These are phyloP conservation scores for Pseudocercospora eumusae DNA, from an alignment of 2,329 filamentous ascomycete species.

Conservation along the genomic window DNA sequence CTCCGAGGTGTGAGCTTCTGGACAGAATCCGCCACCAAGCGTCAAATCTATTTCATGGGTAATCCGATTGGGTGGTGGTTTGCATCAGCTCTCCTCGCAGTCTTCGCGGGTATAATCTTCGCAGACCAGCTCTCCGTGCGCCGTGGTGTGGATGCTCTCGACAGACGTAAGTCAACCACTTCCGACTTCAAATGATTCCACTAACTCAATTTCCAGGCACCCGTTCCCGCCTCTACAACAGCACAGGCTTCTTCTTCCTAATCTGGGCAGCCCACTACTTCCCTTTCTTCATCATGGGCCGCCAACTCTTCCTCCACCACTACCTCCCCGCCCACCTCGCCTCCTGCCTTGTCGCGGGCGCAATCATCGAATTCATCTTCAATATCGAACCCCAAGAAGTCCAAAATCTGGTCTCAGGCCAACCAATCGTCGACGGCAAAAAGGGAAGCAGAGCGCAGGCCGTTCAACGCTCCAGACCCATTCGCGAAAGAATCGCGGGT, in stretches of 20 bases:
- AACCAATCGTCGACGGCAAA: constrained; percentile 41
- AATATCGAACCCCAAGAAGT: constrained; percentile 73
- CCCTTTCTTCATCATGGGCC: constrained; percentile 97
- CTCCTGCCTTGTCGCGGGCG: constrained; percentile 84
- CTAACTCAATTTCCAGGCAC: constrained; percentile 60
- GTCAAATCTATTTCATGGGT: constrained; percentile 98
- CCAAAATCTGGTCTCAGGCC: constrained; percentile 52
- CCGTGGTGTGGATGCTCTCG: constrained; percentile 88
- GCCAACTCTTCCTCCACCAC: constrained; percentile 96
- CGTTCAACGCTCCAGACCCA: constrained; percentile 63
- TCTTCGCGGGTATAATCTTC: constrained; percentile 86
- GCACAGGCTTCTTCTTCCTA: constrained; percentile 97
- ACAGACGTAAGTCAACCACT: constrained; percentile 71
- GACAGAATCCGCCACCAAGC: constrained; percentile 91
- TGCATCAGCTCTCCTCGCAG: constrained; percentile 84
- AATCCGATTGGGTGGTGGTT: constrained; percentile 99
- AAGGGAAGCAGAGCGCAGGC: constrained; percentile 41
- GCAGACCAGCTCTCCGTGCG: constrained; percentile 93
- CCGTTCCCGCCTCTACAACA: constrained; percentile 93
- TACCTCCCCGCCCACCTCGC: constrained; percentile 94
- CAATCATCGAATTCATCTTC: constrained; percentile 93
- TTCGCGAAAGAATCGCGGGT: constrained; percentile 75
- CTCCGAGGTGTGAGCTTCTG: constrained; percentile 98
- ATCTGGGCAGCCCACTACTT: constrained; percentile 97
- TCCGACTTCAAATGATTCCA: neutral